Evolutionary conservation across 345 rosid genomes (phyloP).

Genomic region (Iberis pinnata): DNA sequence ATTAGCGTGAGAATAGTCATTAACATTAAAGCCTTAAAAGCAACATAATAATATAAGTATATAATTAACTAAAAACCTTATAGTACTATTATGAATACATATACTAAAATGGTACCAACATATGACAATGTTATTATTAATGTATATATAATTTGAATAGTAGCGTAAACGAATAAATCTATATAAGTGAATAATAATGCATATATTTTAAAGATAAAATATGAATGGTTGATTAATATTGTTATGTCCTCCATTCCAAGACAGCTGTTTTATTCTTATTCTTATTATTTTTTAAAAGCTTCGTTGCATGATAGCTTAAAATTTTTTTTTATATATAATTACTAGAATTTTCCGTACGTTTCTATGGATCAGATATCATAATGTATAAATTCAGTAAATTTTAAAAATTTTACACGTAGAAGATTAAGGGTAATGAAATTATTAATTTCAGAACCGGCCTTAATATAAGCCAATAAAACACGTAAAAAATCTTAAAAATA

Average conservation of each 20-base stretch:
- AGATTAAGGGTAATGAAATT: no score
- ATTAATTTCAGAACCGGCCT: no score
- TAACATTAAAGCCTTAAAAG: conserved; percentile 12
- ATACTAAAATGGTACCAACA: neutral
- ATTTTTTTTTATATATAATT: no score
- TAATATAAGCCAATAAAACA: no score
- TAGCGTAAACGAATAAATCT: conserved; percentile 1
- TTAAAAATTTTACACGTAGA: no score
- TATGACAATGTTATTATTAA: conserved; percentile 4
- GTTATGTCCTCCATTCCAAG: conserved; percentile 9
- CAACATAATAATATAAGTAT: conserved; percentile 8
- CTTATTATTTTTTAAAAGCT: no score
- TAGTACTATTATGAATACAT: neutral
- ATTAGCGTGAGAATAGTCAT: conserved; percentile 10
- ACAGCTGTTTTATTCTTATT: conserved; percentile 13
- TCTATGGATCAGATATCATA: no score
- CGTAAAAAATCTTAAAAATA: no score
- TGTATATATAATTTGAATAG: conserved; percentile 5
- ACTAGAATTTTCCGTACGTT: no score
- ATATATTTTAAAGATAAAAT: neutral
- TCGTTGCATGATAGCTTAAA: no score
- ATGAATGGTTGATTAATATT: neutral
- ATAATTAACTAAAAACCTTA: no score
- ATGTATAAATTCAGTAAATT: no score
- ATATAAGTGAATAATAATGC: neutral